These are phyloP conservation scores for Monosporascus sp. DNA, from an alignment of 2,329 filamentous ascomycete genomes.

Conservation along the genomic window DNA sequence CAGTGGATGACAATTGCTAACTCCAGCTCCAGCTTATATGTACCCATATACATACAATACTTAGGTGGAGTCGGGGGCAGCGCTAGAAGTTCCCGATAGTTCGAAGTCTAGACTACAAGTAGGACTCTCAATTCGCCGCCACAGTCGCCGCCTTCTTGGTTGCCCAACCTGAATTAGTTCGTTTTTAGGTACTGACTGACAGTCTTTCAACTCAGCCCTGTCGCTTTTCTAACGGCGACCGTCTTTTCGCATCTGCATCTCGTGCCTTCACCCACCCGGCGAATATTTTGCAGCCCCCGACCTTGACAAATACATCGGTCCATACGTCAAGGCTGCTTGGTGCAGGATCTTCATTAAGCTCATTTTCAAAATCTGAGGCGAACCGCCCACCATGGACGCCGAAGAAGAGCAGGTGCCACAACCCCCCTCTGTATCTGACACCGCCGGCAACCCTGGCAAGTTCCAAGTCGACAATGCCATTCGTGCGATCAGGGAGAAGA, in stretches of 20 bases:
- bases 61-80: no score
- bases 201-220: neutral
- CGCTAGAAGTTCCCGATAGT: no score
- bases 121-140: neutral
- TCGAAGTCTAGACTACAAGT: no score
- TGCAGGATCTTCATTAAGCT: neutral
- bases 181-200: neutral
- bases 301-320: no score
- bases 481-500: conserved; percentile 90
- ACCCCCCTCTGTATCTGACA: conserved; percentile 16
- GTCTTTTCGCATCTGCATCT: neutral
- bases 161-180: neutral
- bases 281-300: no score
- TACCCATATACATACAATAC: no score
- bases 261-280: neutral
- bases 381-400: conserved; percentile 42
- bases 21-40: no score
- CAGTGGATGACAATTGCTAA: no score
- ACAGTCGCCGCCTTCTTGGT: neutral
- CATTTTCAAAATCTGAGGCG: conserved; percentile 11
- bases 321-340: no score
- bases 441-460: conserved; percentile 43
- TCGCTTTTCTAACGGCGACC: neutral
- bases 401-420: conserved; percentile 33
- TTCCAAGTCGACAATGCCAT: conserved; percentile 80